Conservation (phyloP, 2,329 filamentous ascomycete species). For the Aureobasidium sp. region DNA sequence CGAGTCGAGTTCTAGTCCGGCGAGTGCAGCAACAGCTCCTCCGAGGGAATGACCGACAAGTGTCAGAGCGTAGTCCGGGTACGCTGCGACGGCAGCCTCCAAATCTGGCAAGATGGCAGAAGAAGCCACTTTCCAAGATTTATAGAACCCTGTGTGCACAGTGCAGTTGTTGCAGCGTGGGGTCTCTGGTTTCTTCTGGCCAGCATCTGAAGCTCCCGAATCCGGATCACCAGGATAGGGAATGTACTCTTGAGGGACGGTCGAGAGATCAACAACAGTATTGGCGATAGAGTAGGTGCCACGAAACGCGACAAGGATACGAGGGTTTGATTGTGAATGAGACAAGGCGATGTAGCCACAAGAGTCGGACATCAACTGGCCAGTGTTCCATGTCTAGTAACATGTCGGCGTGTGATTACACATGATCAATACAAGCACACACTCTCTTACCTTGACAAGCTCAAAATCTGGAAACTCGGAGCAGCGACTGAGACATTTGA, state of each 20-base stretch:
- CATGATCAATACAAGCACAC: background rate
- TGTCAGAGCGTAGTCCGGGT: conserved; percentile 67
- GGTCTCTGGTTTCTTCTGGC: conserved; percentile 24
- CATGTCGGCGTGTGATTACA: conserved; percentile 11
- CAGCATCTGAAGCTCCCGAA: conserved; percentile 19
- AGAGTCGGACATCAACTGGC: conserved; percentile 76
- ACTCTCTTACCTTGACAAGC: conserved; percentile 53
- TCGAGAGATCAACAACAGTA: conserved; percentile 82
- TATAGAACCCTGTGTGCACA: conserved; percentile 84
- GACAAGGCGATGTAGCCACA: conserved; percentile 93
- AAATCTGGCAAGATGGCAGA: conserved; percentile 62
- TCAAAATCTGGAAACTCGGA: conserved; percentile 73
- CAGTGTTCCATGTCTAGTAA: conserved; percentile 75
- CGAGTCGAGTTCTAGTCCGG: conserved; percentile 70
- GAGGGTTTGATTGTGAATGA: conserved; percentile 51
- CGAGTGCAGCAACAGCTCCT: conserved; percentile 83
- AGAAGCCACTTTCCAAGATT: conserved; percentile 73
- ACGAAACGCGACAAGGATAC: conserved; percentile 81
- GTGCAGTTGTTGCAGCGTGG: conserved; percentile 76
- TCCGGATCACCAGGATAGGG: conserved; percentile 63
- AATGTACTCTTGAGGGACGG: conserved; percentile 80
- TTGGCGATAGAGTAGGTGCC: conserved; percentile 93
- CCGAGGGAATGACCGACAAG: conserved; percentile 89
- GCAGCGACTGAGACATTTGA: conserved; percentile 78
- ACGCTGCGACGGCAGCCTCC: conserved; percentile 48